Percentiles rank a stretch among this genome's conserved stretches.
Evolutionary conservation across 2,329 filamentous ascomycete species (phyloP).

Genomic region (Trichoderma atrobrunneum): DNA sequence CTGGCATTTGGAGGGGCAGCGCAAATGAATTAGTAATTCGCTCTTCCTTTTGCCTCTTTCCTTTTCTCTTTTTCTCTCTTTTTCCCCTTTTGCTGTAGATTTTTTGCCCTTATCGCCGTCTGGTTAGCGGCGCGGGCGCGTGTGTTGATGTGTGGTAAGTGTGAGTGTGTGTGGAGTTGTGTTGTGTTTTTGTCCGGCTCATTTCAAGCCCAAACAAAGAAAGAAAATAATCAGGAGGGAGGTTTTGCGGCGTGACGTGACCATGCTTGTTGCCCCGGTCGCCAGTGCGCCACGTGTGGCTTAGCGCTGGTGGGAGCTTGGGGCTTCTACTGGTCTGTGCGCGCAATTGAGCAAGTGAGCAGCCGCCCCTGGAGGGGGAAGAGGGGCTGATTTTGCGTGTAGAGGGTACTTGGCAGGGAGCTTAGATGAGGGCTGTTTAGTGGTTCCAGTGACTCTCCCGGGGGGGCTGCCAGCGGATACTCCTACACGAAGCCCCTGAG

Average conservation of each 20-base stretch:
- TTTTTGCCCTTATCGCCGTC: not conserved
- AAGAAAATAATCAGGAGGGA: conserved; percentile 19
- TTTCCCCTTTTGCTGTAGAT: not conserved
- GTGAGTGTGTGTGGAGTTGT: conserved; percentile 10
- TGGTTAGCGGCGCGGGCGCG: not conserved
- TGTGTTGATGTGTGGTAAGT: not conserved
- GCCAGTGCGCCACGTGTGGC: conserved; percentile 17
- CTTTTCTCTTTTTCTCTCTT: not conserved
- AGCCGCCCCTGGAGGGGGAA: not conserved
- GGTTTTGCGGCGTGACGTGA: conserved; percentile 18
- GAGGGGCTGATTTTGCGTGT: not conserved
- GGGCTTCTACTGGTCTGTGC: not conserved
- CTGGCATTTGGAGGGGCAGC: conserved; percentile 20
- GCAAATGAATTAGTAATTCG: conserved; percentile 5
- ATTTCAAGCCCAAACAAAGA: conserved; percentile 12
- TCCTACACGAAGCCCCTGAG: conserved; percentile 6
- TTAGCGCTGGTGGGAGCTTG: conserved; percentile 8
- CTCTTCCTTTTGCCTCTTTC: not conserved
- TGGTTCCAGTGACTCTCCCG: not conserved
- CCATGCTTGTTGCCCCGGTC: conserved; percentile 19
- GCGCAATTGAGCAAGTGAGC: not conserved
- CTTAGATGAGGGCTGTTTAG: not conserved
- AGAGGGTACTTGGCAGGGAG: conserved; percentile 4
- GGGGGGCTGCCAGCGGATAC: not conserved
- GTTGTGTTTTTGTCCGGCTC: conserved; percentile 8